Evolutionary conservation across 148 eudicot genomes (phyloP), one percentile per base, ranked within the genome.

Genomic region (Chenopodium berlandieri): DNA sequence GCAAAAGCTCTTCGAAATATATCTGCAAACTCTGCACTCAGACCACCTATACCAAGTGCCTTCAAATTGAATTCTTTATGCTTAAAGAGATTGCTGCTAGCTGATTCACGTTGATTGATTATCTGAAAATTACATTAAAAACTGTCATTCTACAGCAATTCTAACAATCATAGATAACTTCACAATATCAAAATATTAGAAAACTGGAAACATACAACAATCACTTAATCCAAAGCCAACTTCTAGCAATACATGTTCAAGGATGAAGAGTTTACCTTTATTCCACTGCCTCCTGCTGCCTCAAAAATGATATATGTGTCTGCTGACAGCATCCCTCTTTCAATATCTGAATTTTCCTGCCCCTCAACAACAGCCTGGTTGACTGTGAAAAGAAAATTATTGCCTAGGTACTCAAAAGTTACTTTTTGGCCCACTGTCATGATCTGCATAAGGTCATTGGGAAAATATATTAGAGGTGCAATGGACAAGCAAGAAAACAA

Each of bases 1-100:
- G 99, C 97, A 87, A 97, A 97, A 80, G 99, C 99, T 90, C 99
- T 93, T 85, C 98, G 90, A 84, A 94, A 97, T 81, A 97, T 96
- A 86, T 96, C 99, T 31, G 94, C 98, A 87, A 97, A 97, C 86
- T 97, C 99, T 20, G 87, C 92, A 85, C 98, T 85, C 83, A 97
- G 83, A 81, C 99, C 99, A 85, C 99, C 99, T 46, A 97, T 97
- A 73, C 98, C 98, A 68, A 94, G 89, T 76, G 94, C 87, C 82
- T 94, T 84, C 86, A 94, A 93, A 86, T 97, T 94, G 81, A 97
- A 97, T 84, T 94, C 98, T 82, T 94, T 97, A 64, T 97, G 98
- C 82, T 82, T 91, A 79, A 97, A 94, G 78, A 97, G 90, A 82
- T 88, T 97, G 90, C 97, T 92, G 91, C 93, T 90, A 86, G 98